Evolutionary conservation across 2,329 filamentous ascomycete species (phyloP), one percentile per base, ranked within the genome.

Genomic region (Colletotrichum sidae): DNA sequence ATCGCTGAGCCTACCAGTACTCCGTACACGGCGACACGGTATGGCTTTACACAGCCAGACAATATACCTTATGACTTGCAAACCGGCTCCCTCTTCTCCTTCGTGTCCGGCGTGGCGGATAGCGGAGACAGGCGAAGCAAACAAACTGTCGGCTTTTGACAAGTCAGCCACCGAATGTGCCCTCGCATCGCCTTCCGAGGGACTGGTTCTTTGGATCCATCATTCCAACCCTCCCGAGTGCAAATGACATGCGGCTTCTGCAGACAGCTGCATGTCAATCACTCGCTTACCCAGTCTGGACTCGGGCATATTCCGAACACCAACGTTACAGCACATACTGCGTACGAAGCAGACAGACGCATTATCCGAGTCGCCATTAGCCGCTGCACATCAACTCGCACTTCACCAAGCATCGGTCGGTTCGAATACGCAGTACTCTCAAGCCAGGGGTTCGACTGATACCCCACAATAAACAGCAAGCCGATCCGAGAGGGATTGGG

Each of bases 251-350:
- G 55, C 58, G 52, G 42, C 59, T 15, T 56, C 47, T 39, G 34
- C 25, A 42, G 46, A 51, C 61, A 37, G 49, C 52, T 63, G 53
- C 63, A 66, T 50, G 38, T 17, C 45, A 51, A 49, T 66, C 41
- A 37, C 46, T 45, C 8, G 38, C 33, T 41, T 50, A 39, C 51
- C 46, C 58, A 47, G 62, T 55, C 58, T 44, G 46, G 58, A 52
- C 41, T 57, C 63, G 63, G 63, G 52, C 63, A 66, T 53, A 56
- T 60, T 63, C 63, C 63, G 58, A 65, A 35, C 13, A 47, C 53
- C 53, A 63, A 63, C 33, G 53, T 57, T 63, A 54, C 58, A 25
- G 37, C 25, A 25, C 25, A 25, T 25, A 17, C 17, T 17, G 17
- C 17, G 17, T 17, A 25, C 25, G 25, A 25, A 25, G 25, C 25